A percentile compares a stretch with the other conserved stretches of the same genome.
These are phyloP conservation scores for Nakazawaea pomicola DNA, from an alignment of 805 yeast genomes.

Conservation along the genomic window DNA sequence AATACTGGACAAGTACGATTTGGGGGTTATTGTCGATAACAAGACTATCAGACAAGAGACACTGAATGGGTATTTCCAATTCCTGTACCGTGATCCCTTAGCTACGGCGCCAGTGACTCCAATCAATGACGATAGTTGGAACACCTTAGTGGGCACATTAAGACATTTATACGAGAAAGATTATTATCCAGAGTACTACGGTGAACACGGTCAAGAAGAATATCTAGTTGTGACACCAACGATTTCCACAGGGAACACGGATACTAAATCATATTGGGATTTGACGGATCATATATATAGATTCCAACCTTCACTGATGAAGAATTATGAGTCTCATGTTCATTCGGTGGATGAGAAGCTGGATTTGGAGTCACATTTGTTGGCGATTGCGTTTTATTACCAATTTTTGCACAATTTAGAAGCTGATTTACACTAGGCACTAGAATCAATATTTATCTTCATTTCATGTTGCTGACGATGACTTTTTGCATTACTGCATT, in stretches of 20 bases:
- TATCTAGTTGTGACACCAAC: conserved; percentile 45
- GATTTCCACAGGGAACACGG: conserved; percentile 67
- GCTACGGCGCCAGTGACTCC: conserved; percentile 46
- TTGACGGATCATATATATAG: conserved; percentile 59
- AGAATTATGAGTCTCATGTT: conserved; percentile 29
- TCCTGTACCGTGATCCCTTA: conserved; percentile 23
- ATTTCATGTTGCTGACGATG: too few species aligned
- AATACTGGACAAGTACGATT: conserved; percentile 41
- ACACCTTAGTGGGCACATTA: conserved; percentile 54
- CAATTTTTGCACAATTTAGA: conserved; percentile 29
- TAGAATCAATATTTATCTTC: too few species aligned
- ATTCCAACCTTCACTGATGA: conserved; percentile 43
- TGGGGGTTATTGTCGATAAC: conserved; percentile 43
- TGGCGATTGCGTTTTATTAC: conserved; percentile 50
- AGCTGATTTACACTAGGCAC: not conserved
- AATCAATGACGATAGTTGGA: conserved; percentile 42
- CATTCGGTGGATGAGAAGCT: conserved; percentile 67
- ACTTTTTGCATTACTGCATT: too few species aligned
- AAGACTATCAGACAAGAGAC: too few species aligned
- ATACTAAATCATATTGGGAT: conserved; percentile 61
- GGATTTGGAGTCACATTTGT: conserved; percentile 52
- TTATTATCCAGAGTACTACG: conserved; percentile 24
- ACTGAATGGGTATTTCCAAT: conserved; percentile 36
- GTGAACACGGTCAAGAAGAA: conserved; percentile 1
- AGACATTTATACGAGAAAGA: conserved; percentile 58